Evolutionary conservation across 352 stramenopile genomes (phyloP), one percentile per base, ranked within the genome.

Genomic region (Globisporangium uncinulatum): DNA sequence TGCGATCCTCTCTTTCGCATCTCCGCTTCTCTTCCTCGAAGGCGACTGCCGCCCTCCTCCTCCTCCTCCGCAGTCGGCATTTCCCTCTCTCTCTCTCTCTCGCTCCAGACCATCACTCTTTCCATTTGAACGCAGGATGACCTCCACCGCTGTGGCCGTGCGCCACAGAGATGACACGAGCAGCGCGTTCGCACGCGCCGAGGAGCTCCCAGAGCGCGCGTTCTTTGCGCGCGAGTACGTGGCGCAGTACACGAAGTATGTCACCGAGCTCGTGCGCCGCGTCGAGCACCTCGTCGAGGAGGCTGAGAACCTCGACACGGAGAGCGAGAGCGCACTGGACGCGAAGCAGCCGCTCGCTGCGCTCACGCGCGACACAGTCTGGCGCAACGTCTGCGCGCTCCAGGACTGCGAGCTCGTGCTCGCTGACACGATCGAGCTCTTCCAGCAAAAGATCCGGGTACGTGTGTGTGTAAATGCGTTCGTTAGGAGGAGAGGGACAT

Each of bases 221-320:
- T 87, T 86, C 53, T 76, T 91, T 51, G 66, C 76, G 44, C 63
- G 64, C 32, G 66, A 83, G 19, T 86, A 79, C 59, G 65, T 91
- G n/a, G 44, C 59, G 52, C 63, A 75, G 29, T 86, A 89, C 67
- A 83, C 80, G 59, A 69, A 57, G 39, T 78, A 87, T 53, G 62
- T 91, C 11, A 69, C 64, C 9, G 76, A 87, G 62, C 67, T 91
- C 6, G 65, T 84, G 46, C 67, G 65, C 47, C 67, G 66, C 61
- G 74, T 89, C 73, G 69, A 83, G 59, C 67, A 72, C 32, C 60
- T 91, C 34, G 45, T 89, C 29, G 65, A 85, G 8, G 70, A 87
- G 21, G 67, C 84, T n/a, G 73, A 87, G 44, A 73, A 72, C 32
- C 54, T 88, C 21, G 74, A 88, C 56, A 61, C 56, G 24, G 76